Conservation (phyloP, 495 filamentous ascomycete genomes). For the Alectoria sarmentosa region DNA sequence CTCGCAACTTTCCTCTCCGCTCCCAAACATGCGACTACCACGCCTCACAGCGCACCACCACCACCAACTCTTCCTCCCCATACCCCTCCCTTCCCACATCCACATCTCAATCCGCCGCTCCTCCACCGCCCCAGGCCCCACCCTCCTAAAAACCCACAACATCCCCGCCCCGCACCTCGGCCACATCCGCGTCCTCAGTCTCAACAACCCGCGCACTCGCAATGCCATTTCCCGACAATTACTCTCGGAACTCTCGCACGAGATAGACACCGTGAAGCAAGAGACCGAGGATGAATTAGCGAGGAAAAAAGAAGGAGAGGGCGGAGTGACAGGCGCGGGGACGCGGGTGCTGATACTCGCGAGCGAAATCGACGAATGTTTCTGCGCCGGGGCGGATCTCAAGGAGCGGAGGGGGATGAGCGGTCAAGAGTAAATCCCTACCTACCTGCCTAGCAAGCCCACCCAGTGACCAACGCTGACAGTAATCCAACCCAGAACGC, state of each 20-base stretch:
- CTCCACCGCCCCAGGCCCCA: constrained; percentile 56
- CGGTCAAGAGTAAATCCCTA: constrained; percentile 50
- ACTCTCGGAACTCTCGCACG: constrained; percentile 57
- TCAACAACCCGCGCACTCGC: constrained; percentile 75
- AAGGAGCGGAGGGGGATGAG: constrained; percentile 78
- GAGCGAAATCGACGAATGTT: constrained; percentile 68
- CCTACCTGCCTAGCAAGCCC: not conserved
- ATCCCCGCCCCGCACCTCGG: constrained; percentile 75
- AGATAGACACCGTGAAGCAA: constrained; percentile 59
- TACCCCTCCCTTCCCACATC: constrained; percentile 34
- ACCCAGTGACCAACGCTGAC: no score
- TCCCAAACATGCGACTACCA: constrained; percentile 20
- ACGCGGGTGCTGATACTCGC: constrained; percentile 76
- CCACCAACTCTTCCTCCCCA: constrained; percentile 23
- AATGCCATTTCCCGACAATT: constrained; percentile 84
- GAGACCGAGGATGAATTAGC: constrained; percentile 51
- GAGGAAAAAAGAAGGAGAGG: constrained; percentile 29
- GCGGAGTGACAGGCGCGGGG: constrained; percentile 37
- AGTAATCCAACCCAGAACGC: constrained; percentile 57
- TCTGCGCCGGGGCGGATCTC: constrained; percentile 91
- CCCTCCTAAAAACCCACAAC: constrained; percentile 61
- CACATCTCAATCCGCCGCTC: constrained; percentile 27
- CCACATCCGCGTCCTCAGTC: constrained; percentile 77
- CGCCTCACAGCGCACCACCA: constrained; percentile 25
- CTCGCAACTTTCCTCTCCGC: no score